Evolutionary conservation across 139 green algal species (phyloP), one percentile per base, ranked within the genome.

Genomic region (Coelastrella sp.): DNA sequence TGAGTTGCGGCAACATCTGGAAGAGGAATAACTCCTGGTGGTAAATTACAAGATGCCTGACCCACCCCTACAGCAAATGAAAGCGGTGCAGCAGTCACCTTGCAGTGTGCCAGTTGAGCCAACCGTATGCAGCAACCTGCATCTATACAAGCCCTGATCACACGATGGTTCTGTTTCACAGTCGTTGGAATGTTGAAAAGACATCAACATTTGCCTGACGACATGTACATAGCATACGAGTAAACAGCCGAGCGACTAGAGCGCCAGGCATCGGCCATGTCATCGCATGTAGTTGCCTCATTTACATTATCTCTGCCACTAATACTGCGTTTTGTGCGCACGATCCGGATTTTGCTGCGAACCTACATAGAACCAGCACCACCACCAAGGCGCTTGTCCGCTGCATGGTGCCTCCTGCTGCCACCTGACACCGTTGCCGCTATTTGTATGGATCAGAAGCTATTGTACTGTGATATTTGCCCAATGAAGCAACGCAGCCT

Each of bases 341-440:
- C 35, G 35, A 49, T 49, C 35, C 14, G 14, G 3, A 3, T 5
- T 15, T 22, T 27, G 73, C 73, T 49, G 73, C 73, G 5, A 35
- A 5, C 25, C 35, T 49, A 49, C 35, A 49, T 49, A 49, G 35
- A 49, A 87, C 12, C n/a, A 78, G 24, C 15, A 87, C n/a, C 63
- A 87, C 27, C 82, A 87, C 65, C 19, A 87, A 78, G 82, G 82
- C 59, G 82, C 82, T 87, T 59, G 79, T 24, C 68, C 17, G 74
- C 8, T 80, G 74, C 74, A 80, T 80, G 74, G 74, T 80, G 74
- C 74, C 20, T 22, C 25, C 20, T 57, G 25, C 10, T 8, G 74
- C 24, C 10, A 12, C 70, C 19, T 12, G 7, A 24, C 19, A 78
- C 15, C 70, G 63, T 72, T 72, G 63, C 12, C 63, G 15, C 63